These are phyloP conservation scores for Chlamydomonas sp. DNA, from an alignment of 139 green algal genomes.

Conservation along the genomic window DNA sequence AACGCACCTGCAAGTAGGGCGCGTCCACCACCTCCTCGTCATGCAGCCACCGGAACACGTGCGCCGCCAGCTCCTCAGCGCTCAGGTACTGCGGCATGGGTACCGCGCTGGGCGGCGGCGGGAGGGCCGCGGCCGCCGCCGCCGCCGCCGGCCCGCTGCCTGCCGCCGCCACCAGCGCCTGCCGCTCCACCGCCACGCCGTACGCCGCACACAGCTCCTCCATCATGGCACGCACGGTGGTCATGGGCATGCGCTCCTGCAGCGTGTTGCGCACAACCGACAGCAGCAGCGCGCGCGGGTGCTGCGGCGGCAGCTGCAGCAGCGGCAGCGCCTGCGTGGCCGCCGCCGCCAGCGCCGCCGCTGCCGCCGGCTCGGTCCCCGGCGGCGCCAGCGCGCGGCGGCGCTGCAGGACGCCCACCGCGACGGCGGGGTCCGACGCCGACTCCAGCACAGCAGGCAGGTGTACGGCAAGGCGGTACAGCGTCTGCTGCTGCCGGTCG, in stretches of 20 bases:
- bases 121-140: background rate
- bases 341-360: background rate
- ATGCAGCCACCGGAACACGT: conserved; percentile 60
- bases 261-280: conserved; percentile 34
- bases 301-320: background rate
- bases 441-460: conserved; percentile 35
- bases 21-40: conserved; percentile 67
- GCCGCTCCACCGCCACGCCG: background rate
- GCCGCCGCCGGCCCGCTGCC: background rate
- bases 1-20: conserved; percentile 47
- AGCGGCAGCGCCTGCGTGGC: conserved; percentile 28
- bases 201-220: conserved; percentile 29
- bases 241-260: conserved; percentile 44
- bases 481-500: conserved; percentile 6
- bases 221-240: conserved; percentile 38
- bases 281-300: conserved; percentile 35
- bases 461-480: conserved; percentile 42
- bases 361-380: background rate
- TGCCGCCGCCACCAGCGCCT: background rate
- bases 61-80: conserved; percentile 21
- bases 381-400: conserved; percentile 8
- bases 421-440: conserved; percentile 32
- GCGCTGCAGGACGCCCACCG: conserved; percentile 53
- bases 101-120: background rate
- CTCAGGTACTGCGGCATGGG: conserved; percentile 37